Percentiles rank a stretch among this genome's conserved stretches.
These are phyloP conservation scores for Chlamydomonas sphaeroides DNA, from an alignment of 139 green algal genomes.

Conservation along the genomic window DNA sequence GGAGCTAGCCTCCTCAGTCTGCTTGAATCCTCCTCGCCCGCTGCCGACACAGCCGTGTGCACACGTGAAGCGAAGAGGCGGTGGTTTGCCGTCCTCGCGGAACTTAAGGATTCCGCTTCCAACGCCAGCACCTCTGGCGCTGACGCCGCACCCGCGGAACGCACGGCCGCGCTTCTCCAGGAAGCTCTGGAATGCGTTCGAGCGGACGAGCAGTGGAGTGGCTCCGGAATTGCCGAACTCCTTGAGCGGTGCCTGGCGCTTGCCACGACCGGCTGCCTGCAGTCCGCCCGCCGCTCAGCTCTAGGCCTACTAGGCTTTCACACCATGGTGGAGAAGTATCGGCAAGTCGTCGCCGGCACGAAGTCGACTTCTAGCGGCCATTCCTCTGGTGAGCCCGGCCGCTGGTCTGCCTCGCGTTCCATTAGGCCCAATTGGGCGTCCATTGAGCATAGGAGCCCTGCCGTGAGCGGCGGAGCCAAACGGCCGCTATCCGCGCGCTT, in stretches of 20 bases:
- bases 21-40: too few species aligned
- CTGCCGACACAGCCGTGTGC: too few species aligned
- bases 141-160: too few species aligned
- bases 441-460: too few species aligned
- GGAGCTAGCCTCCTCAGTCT: too few species aligned
- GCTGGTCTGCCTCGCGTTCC: neutral
- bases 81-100: too few species aligned
- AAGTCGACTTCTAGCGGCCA: slow-evolving; percentile 18
- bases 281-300: slow-evolving; percentile 14
- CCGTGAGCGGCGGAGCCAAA: too few species aligned
- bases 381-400: slow-evolving; percentile 12
- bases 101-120: too few species aligned
- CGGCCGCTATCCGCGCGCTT: too few species aligned
- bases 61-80: too few species aligned
- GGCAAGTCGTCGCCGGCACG: slow-evolving; percentile 30
- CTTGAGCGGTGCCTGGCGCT: slow-evolving; percentile 3
- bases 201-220: slow-evolving; percentile 40
- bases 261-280: slow-evolving; percentile 14
- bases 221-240: slow-evolving; percentile 30
- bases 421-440: too few species aligned
- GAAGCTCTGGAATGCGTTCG: slow-evolving; percentile 33
- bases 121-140: too few species aligned
- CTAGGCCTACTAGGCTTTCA: slow-evolving; percentile 38
- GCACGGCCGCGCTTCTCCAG: slow-evolving; percentile 2
- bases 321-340: slow-evolving; percentile 45